These are phyloP conservation scores for Gnomoniopsis smithogilvyi DNA, from an alignment of 2,329 filamentous ascomycete genomes.

Conservation along the genomic window DNA sequence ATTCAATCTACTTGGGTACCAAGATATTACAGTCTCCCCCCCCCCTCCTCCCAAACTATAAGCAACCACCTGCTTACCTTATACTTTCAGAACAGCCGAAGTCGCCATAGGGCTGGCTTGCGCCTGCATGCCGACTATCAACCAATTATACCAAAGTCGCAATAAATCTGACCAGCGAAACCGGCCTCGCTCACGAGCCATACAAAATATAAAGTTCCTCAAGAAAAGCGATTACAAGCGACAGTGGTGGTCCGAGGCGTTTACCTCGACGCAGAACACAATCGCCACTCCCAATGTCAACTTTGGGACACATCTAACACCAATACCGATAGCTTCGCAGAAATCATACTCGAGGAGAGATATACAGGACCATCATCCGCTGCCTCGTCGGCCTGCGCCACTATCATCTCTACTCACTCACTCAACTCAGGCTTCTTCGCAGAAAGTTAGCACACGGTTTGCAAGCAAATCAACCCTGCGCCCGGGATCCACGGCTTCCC, in stretches of 20 bases:
- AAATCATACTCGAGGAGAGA: no score
- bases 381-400: no score
- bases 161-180: not conserved
- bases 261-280: not conserved
- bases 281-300: not conserved
- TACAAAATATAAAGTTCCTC: not conserved
- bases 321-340: not conserved
- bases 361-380: no score
- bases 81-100: conserved; percentile 1
- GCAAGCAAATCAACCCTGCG: not conserved
- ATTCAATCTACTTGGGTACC: conserved; percentile 11
- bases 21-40: not conserved
- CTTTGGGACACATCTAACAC: not conserved
- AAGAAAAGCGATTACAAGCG: not conserved
- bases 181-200: not conserved
- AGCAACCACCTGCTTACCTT: not conserved
- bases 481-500: not conserved
- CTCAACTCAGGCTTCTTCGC: not conserved
- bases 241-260: not conserved
- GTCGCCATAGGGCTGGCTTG: conserved; percentile 7
- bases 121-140: conserved; percentile 4
- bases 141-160: not conserved
- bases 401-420: no score
- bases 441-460: not conserved
- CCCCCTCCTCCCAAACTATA: not conserved